These are phyloP conservation scores for Penicillium paradoxum DNA, from an alignment of 495 filamentous ascomycete species.

Conservation along the genomic window DNA sequence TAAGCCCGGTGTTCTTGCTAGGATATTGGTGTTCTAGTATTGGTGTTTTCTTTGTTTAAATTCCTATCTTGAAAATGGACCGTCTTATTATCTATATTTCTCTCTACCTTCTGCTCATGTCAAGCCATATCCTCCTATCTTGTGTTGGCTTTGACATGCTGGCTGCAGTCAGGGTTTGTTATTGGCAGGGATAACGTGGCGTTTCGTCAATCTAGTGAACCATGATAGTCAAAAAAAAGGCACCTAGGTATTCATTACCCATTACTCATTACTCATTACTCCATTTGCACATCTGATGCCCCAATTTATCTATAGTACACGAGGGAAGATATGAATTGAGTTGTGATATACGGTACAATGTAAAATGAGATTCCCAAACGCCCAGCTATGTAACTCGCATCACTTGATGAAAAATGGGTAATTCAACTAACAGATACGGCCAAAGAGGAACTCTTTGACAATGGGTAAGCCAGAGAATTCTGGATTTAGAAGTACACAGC, in stretches of 20 bases:
- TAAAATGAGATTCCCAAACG: not conserved
- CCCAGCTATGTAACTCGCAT: not conserved
- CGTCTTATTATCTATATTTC: not conserved
- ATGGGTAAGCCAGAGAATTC: constrained; percentile 64
- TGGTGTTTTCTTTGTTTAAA: not conserved
- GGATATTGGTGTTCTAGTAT: not conserved
- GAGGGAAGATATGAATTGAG: not conserved
- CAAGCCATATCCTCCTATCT: not conserved
- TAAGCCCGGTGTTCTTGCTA: not conserved
- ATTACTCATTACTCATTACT: too few relatives aligned
- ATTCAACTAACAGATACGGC: constrained; percentile 27
- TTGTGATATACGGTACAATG: not conserved
- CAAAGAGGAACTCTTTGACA: constrained; percentile 68
- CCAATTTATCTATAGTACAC: too few relatives aligned
- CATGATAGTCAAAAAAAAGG: not conserved
- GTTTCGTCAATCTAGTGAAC: not conserved
- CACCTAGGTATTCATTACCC: too few relatives aligned
- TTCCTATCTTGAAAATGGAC: not conserved
- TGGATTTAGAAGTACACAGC: constrained; percentile 63
- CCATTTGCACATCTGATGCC: not conserved
- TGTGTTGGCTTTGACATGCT: not conserved
- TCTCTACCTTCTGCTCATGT: not conserved
- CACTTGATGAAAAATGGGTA: not conserved
- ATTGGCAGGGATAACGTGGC: not conserved
- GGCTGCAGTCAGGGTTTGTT: not conserved